Evolutionary conservation across 1,284 basidiomycete species (phyloP).

Genomic region (Meripilus lineatus): DNA sequence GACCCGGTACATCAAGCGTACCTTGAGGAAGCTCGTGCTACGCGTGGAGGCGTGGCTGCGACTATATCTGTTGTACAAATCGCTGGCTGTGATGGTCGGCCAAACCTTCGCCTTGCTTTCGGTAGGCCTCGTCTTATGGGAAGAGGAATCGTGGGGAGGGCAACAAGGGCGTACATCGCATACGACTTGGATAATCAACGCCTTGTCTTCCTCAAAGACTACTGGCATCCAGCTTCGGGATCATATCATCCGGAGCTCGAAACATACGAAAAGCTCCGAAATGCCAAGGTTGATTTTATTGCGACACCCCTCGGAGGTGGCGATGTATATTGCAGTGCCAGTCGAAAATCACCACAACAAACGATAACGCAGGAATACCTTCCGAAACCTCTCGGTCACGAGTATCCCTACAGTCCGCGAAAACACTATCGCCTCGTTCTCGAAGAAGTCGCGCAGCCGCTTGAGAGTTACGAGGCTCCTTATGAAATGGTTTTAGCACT

Average conservation of each 20-base stretch:
- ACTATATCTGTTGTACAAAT: background rate
- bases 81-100: background rate
- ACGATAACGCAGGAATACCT: background rate
- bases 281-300: background rate
- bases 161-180: background rate
- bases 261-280: background rate
- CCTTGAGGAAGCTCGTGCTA: background rate
- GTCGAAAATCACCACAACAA: background rate
- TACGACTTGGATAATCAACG: background rate
- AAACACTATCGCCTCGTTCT: constrained; percentile 3
- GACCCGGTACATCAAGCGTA: background rate
- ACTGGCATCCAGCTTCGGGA: background rate
- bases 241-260: background rate
- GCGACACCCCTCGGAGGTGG: background rate
- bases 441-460: background rate
- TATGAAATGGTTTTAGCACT: background rate
- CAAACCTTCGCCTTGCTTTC: background rate
- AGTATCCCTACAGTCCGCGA: background rate
- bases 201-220: background rate
- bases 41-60: no score
- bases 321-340: background rate
- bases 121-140: background rate
- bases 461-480: background rate
- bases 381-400: background rate
- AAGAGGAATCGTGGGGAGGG: background rate